Evolutionary conservation across 805 yeast genomes (phyloP).

Genomic region (Kodamaea neixiangensis): DNA sequence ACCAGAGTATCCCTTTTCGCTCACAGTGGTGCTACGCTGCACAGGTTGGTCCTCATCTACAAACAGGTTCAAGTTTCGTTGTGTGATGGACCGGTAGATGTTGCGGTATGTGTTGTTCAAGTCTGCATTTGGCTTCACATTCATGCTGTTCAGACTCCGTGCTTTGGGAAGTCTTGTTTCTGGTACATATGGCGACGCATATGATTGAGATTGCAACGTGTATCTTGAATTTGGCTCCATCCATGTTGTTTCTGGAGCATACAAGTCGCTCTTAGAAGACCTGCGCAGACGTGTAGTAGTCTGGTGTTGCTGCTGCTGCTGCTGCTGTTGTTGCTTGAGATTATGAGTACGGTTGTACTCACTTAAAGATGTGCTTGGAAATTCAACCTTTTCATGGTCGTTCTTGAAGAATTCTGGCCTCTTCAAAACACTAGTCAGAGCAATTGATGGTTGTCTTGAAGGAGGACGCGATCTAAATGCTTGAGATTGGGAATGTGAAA

Average conservation of each 20-base stretch:
- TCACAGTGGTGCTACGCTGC: slow-evolving; percentile 1
- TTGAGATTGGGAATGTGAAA: slow-evolving; percentile 26
- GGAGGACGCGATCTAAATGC: slow-evolving; percentile 23
- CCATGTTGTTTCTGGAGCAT: slow-evolving; percentile 50
- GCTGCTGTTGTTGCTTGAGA: slow-evolving; percentile 11
- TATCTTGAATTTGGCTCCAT: slow-evolving; percentile 43
- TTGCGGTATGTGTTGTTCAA: slow-evolving; percentile 34
- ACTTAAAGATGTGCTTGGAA: slow-evolving; percentile 39
- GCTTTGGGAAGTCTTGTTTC: slow-evolving; percentile 17
- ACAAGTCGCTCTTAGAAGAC: slow-evolving; percentile 42
- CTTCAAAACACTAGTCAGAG: slow-evolving; percentile 18
- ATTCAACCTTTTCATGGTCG: slow-evolving; percentile 15
- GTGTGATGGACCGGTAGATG: slow-evolving; percentile 40
- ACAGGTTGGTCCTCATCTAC: slow-evolving; percentile 13
- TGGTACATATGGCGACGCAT: not conserved
- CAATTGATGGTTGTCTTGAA: slow-evolving; percentile 28
- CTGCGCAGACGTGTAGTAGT: slow-evolving; percentile 26
- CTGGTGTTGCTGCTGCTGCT: slow-evolving; percentile 12
- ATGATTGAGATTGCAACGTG: not conserved
- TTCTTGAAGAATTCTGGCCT: slow-evolving; percentile 4
- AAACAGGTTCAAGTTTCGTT: slow-evolving; percentile 26
- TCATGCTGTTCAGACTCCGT: slow-evolving; percentile 23
- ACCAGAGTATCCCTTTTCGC: not conserved
- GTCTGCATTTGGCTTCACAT: slow-evolving; percentile 16
- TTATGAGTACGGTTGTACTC: slow-evolving; percentile 33